Evolutionary conservation across 106 monocot species (phyloP), one percentile per base, ranked within the genome.

Genomic region (Xerophyta viscosa): DNA sequence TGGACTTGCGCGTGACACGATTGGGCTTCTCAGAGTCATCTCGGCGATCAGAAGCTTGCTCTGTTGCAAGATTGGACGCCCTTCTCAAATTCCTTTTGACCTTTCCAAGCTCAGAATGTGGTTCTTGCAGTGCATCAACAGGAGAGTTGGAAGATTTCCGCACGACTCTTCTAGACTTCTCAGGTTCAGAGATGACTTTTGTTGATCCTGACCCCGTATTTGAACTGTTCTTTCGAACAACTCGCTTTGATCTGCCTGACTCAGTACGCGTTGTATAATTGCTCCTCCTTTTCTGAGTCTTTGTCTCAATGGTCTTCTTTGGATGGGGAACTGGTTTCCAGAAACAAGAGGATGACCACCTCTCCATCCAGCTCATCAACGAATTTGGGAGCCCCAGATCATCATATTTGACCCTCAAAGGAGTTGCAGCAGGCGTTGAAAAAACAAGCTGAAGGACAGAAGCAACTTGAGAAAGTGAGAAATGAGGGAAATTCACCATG

Each of bases 81-180:
- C 76, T 96, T 61, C 88, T 89, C 43, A 96, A 67, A 61, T 68
- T 96, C 37, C 76, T 77, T 41, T 96, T 96, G 15, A 96, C 96
- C 67, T 85, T 96, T 51, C 85, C 96, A 68, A 96, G 81, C 65
- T 96, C 96, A 66, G 67, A 73, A 52, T 80, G 74, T 21, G 88
- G 78, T 19, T 96, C 94, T 26, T 60, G 67, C 29, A 29, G 57
- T 61, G 76, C 56, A 24, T 85, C 84, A 31, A 45, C 47, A 42
- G 55, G 2, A 48, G 59, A 28, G 42, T 59, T 55, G 43, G 54
- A 48, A 49, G 61, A 5, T 68, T 80, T 93, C 52, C 65, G 75
- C 37, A 56, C 17, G 46, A 50, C 74, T 4, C 76, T 67, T 53
- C 72, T 85, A 2, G 50, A 20, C 52, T 77, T 90, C 20, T 68